Base-by-base conservation (phyloP, 768 basidiomycete genomes). In the Kwoniella pini region DNA sequence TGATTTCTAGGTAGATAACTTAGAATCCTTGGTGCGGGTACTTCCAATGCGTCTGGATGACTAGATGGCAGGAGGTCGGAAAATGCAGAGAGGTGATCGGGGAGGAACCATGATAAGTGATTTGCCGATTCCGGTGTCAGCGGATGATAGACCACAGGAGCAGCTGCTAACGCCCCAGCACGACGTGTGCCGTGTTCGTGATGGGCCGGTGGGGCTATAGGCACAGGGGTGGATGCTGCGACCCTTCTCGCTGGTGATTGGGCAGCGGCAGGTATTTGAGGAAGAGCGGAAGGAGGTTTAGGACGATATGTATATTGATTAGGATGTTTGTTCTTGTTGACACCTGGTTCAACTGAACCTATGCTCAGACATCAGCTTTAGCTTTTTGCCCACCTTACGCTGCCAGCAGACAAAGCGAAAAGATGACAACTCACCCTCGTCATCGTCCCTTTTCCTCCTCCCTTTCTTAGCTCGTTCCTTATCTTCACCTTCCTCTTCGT, bases 11-110 rank as follows among this genome's bases (percentile, higher is more conserved):
- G 57, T 22, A 69, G 36, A 28, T 61, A 67, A 1, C 64, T 48
- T 10, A 71, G 42, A 5, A 64, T 57, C 30, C 69, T 54, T 0
- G 77, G 67, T 6, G 72, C 65, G 13, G 70, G 63, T 21, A 76
- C 63, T 46, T 75, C 69, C 57, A 85, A 84, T 2, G 92, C 90
- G 1, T 82, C 81, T 24, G 87, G 84, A 9, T 67, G 43, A 4
- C 68, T 38, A 3, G 85, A 84, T 10, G 93, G 92, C 5, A 98
- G 82, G 79, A 93, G 88, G 68, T 85, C 84, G 67, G 88, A 85
- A 63, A 95, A 86, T 74, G 94, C 90, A 0, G 88, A 85, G 44
- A 97, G 84, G 79, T 96, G 94, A 80, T 97, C 94, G 6, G 94
- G 94, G 49, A 98, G 81, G 57, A 86, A 85, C 93, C 94, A 98